These are phyloP conservation scores for Saccharomycopsis sp. DNA, from an alignment of 805 yeast species.

Conservation along the genomic window DNA sequence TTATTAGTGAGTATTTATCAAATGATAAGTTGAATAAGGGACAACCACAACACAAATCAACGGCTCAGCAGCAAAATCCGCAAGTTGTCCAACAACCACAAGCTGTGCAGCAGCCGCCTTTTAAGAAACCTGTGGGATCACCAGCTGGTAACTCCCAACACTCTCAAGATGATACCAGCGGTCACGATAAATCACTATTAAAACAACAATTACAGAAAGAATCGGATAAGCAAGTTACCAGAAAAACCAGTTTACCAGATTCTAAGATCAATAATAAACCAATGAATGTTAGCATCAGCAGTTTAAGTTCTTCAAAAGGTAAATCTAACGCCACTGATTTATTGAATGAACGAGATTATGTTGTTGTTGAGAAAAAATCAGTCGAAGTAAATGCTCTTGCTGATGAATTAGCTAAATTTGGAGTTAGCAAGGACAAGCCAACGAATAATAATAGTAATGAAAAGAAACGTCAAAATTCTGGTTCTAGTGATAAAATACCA, in stretches of 20 bases:
- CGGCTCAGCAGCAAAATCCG: slow-evolving; percentile 22
- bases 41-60: slow-evolving; percentile 7
- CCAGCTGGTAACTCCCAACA: too few species aligned
- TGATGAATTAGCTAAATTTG: slow-evolving; percentile 74
- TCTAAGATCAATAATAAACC: not conserved
- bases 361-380: slow-evolving; percentile 88
- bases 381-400: slow-evolving; percentile 96
- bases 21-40: too few species aligned
- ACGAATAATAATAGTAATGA: slow-evolving; percentile 2
- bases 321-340: slow-evolving; percentile 15
- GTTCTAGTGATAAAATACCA: slow-evolving; percentile 45
- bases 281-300: slow-evolving; percentile 4
- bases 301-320: slow-evolving; percentile 21
- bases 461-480: slow-evolving; percentile 35
- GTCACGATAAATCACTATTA: not conserved
- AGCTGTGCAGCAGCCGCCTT: slow-evolving; percentile 21
- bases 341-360: slow-evolving; percentile 68
- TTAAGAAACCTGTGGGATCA: slow-evolving; percentile 10
- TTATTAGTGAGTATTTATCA: slow-evolving; percentile 73
- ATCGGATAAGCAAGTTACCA: slow-evolving; percentile 1
- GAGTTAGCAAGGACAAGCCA: slow-evolving; percentile 23
- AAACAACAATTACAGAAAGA: slow-evolving; percentile 1
- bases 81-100: not conserved
- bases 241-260: slow-evolving; percentile 7
- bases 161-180: not conserved